Evolutionary conservation across 352 stramenopile species (phyloP).

Genomic region (Globisporangium spinosum): DNA sequence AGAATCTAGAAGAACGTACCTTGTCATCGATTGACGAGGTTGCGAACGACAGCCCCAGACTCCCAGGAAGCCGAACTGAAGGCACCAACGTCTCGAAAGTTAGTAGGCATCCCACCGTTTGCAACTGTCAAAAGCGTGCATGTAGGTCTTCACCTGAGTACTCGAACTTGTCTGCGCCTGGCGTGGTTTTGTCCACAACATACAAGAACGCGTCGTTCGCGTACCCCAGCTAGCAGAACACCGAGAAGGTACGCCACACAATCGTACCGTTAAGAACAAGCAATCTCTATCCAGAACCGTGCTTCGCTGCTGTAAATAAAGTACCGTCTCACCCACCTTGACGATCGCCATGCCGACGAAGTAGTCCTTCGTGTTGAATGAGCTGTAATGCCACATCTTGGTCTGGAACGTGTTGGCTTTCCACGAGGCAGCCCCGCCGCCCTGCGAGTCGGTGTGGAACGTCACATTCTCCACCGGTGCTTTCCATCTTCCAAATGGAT

Average conservation of each 20-base stretch:
- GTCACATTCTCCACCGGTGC: slow-evolving; percentile 18
- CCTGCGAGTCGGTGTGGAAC: slow-evolving; percentile 29
- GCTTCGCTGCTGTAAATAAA: background rate
- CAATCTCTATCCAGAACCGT: background rate
- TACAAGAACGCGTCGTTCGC: slow-evolving; percentile 41
- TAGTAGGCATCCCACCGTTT: background rate
- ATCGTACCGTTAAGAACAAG: background rate
- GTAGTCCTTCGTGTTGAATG: slow-evolving; percentile 30
- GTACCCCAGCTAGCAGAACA: slow-evolving; percentile 27
- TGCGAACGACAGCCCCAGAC: slow-evolving; percentile 29
- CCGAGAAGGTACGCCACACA: background rate
- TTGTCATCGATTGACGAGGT: slow-evolving; percentile 35
- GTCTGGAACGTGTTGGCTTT: slow-evolving; percentile 21
- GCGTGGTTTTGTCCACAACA: slow-evolving; percentile 36
- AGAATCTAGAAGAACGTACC: slow-evolving; percentile 6
- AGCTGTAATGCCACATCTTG: slow-evolving; percentile 49
- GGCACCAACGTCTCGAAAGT: background rate
- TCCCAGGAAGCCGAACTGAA: slow-evolving; percentile 22
- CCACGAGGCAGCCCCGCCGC: background rate
- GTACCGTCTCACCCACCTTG: slow-evolving; percentile 14
- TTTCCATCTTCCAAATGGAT: slow-evolving; percentile 37
- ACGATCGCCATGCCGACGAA: slow-evolving; percentile 42
- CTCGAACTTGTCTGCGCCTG: slow-evolving; percentile 34
- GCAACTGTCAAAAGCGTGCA: too few relatives aligned
- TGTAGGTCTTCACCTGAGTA: slow-evolving; percentile 15